These are phyloP conservation scores for Penicillium nordicum DNA, from an alignment of 2,329 filamentous ascomycete genomes.

Conservation along the genomic window DNA sequence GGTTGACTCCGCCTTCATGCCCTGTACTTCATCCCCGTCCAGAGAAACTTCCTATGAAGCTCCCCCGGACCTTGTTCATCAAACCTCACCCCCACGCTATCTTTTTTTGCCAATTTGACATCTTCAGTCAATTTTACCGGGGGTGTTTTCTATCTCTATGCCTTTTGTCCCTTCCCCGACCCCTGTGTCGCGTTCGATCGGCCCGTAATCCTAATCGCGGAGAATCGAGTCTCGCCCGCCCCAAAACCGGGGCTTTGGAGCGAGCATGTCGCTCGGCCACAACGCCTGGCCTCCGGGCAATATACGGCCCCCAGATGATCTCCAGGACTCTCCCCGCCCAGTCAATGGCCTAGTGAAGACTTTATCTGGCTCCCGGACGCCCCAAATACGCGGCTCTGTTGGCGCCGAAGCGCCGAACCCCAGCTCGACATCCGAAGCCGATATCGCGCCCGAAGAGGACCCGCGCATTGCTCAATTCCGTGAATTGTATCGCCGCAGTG, in stretches of 20 bases:
- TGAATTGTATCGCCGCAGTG: constrained; percentile 71
- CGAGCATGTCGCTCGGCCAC: constrained; percentile 64
- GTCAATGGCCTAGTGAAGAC: constrained; percentile 45
- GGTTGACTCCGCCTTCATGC: constrained; percentile 31
- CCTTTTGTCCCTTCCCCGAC: constrained; percentile 31
- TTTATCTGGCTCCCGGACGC: constrained; percentile 44
- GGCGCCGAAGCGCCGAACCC: constrained; percentile 47
- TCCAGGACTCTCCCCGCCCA: constrained; percentile 36
- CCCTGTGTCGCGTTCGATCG: constrained; percentile 28
- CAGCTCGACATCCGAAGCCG: constrained; percentile 49
- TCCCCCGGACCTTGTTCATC: constrained; percentile 37
- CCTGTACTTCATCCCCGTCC: constrained; percentile 40
- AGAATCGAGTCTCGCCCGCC: constrained; percentile 45
- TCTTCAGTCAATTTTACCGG: constrained; percentile 24
- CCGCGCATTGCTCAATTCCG: constrained; percentile 68
- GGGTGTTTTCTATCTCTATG: constrained; percentile 27
- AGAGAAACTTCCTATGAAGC: constrained; percentile 39
- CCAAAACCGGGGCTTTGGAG: constrained; percentile 46
- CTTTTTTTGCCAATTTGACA: constrained; percentile 30
- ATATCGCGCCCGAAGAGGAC: constrained; percentile 65
- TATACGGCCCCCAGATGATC: constrained; percentile 62
- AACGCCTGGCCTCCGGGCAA: constrained; percentile 64
- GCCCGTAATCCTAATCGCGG: constrained; percentile 42
- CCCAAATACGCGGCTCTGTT: constrained; percentile 43
- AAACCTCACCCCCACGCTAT: constrained; percentile 34